Conservation (phyloP, 1,284 basidiomycete species). For the Apiotrichum domesticum region DNA sequence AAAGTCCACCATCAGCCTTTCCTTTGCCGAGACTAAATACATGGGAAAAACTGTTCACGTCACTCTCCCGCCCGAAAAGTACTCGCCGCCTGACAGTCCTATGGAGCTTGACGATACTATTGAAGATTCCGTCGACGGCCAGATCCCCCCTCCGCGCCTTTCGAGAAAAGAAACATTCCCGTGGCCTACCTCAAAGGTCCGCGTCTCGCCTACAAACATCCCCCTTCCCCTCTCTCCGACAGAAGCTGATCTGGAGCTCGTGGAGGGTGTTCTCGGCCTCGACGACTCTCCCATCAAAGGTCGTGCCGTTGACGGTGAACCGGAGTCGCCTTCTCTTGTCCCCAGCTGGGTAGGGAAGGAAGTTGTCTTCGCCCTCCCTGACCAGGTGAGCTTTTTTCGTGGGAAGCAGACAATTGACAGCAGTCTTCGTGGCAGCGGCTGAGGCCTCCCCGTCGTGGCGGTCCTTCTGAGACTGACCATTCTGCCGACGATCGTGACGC, state of each 20-base stretch:
- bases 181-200: slow-evolving; percentile 7
- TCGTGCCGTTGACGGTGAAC: neutral
- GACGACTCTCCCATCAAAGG: neutral
- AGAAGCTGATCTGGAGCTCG: slow-evolving; percentile 2
- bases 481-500: neutral
- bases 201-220: slow-evolving; percentile 2
- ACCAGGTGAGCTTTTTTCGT: neutral
- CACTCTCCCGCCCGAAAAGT: slow-evolving; percentile 18
- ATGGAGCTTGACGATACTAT: neutral
- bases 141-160: neutral
- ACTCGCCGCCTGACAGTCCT: slow-evolving; percentile 25
- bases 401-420: neutral
- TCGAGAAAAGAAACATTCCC: slow-evolving; percentile 12
- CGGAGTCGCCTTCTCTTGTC: neutral
- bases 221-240: slow-evolving; percentile 13
- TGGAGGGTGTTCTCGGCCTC: slow-evolving; percentile 2
- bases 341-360: slow-evolving; percentile 9
- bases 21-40: slow-evolving; percentile 9
- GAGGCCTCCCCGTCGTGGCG: neutral
- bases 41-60: slow-evolving; percentile 21
- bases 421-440: neutral
- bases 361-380: slow-evolving; percentile 4
- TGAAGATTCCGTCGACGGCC: neutral
- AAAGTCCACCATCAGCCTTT: neutral
- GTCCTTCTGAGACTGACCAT: neutral